phyloP scores from a whole-genome alignment of 2,329 filamentous ascomycete genomes.

The Atkinsonella texensis region DNA sequence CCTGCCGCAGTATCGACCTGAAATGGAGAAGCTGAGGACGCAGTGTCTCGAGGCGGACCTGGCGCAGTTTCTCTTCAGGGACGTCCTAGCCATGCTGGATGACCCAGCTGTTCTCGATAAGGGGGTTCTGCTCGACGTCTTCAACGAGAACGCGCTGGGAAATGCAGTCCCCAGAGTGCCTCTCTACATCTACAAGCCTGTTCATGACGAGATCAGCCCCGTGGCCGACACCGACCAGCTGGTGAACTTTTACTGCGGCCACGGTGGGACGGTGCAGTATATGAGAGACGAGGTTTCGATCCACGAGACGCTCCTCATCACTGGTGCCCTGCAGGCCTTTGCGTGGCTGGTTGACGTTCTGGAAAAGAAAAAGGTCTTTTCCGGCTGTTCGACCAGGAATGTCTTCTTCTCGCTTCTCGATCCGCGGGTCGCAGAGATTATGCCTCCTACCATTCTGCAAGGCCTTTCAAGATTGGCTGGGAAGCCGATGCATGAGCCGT shows the following conservation, averaged over 20 bases:
- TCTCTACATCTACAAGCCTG: neutral
- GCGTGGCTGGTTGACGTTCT: neutral
- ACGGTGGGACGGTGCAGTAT: neutral
- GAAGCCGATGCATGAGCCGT: neutral
- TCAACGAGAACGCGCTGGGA: neutral
- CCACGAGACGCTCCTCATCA: neutral
- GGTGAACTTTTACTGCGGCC: neutral
- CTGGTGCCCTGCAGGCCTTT: neutral
- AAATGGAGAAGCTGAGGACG: neutral
- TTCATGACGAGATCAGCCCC: neutral
- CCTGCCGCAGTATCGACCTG: neutral
- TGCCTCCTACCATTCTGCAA: neutral
- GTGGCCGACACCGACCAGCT: neutral
- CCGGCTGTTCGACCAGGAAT: neutral
- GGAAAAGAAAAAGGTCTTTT: neutral
- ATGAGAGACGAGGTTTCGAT: neutral
- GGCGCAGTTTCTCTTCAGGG: neutral
- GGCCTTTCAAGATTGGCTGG: neutral
- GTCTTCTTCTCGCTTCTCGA: neutral
- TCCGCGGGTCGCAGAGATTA: neutral
- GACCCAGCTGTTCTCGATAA: neutral
- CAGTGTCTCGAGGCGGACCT: neutral
- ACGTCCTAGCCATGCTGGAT: neutral
- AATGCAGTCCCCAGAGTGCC: neutral
- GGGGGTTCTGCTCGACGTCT: neutral